Evolutionary conservation across 78 protist genomes (phyloP), one percentile per base, ranked within the genome.

Genomic region (Protostelium mycophagum): DNA sequence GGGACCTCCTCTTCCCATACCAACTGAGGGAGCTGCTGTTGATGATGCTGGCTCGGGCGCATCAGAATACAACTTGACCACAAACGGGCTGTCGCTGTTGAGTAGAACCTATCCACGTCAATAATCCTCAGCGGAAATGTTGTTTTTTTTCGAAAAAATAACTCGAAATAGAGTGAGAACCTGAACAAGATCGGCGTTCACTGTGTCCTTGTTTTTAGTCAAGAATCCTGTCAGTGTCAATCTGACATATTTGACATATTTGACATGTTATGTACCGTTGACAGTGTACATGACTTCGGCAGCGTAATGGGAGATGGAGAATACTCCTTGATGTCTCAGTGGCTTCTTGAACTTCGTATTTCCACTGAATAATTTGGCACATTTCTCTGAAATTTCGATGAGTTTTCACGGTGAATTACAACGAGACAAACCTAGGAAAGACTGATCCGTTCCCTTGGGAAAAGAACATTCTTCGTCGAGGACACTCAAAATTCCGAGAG

Each of bases 211-310:
- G 91, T 97, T 97, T 92, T 96, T 97, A 83, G 88, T 96, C 36
- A 96, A 85, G 95, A 98, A 98, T 35, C 96, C 97, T 25, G 0
- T 63, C n/a, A 91, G 89, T 36, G 83, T 85, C 90, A 97, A 98
- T 16, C 86, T 84, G 34, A 98, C 99, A 37, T 90, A 91, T 84
- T 98, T 98, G 25, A 98, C 99, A 91, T 96, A 98, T n/a, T n/a
- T n/a, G 73, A 16, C 31, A 51, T 51, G 73, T 25, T 5, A 51
- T 25, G 73, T 5, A 16, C 5, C 31, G 73, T 5, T 51, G 73
- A 51, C 16, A n/a, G 73, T 51, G 73, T 51, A 5, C 5, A 51
- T 5, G 31, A 51, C 73, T 16, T 51, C 73, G 73, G 73, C 73
- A 16, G 73, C 73, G 73, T 51, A 51, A 16, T 51, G 73, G 73